Percentiles rank a stretch among this genome's conserved stretches.
Evolutionary conservation across 163 green algal species (phyloP).

Genomic region (Trebouxia gelatinosa): DNA sequence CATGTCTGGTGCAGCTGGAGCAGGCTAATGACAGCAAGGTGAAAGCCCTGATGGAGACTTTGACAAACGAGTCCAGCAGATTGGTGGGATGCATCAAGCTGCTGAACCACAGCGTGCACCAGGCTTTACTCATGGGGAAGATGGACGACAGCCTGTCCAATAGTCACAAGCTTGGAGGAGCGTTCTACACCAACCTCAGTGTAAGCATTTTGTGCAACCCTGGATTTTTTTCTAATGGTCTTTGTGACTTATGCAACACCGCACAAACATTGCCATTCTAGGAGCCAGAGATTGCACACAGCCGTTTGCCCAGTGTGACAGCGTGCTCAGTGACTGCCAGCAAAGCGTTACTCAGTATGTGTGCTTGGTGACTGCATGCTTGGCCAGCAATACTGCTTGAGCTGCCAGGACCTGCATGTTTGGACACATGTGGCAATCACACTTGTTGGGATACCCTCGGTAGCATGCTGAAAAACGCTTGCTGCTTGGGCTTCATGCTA

Average conservation of each 20-base stretch:
- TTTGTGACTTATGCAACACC: too few relatives aligned
- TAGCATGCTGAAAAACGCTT: too few relatives aligned
- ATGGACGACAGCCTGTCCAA: slow-evolving; percentile 1
- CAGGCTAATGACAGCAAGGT: neutral
- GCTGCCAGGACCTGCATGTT: neutral
- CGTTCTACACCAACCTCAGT: slow-evolving; percentile 6
- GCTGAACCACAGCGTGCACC: slow-evolving; percentile 11
- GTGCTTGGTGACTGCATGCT: too few relatives aligned
- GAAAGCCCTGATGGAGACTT: neutral
- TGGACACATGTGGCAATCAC: too few relatives aligned
- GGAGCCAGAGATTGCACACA: too few relatives aligned
- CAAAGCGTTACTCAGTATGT: too few relatives aligned
- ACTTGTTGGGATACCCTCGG: too few relatives aligned
- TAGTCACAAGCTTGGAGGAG: slow-evolving; percentile 4
- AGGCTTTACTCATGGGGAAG: slow-evolving; percentile 15
- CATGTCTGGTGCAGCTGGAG: neutral
- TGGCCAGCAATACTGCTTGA: neutral
- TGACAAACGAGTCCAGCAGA: slow-evolving; percentile 1
- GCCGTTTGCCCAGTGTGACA: neutral
- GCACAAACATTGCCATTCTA: too few relatives aligned
- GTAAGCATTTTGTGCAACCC: neutral
- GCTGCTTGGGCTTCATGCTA: too few relatives aligned
- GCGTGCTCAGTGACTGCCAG: too few relatives aligned
- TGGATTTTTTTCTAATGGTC: too few relatives aligned
- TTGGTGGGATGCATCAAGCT: slow-evolving; percentile 10